Conservation (phyloP, 1,284 basidiomycete genomes). For the Trichosporon faecale region DNA sequence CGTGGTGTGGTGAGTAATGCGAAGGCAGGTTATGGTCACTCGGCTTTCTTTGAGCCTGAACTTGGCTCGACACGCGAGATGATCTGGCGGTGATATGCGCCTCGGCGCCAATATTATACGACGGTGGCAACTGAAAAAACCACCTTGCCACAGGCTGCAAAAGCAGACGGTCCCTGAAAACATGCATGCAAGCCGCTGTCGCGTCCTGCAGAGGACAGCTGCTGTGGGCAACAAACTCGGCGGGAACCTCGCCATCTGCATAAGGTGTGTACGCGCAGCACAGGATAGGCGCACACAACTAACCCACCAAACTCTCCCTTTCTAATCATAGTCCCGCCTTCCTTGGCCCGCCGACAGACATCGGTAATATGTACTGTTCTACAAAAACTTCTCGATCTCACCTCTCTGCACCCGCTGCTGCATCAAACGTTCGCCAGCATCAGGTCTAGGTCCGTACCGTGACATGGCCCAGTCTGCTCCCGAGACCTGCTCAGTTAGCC, state of each 20-base stretch:
- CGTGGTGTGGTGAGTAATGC: neutral
- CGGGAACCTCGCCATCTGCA: neutral
- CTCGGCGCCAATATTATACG: neutral
- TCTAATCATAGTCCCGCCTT: neutral
- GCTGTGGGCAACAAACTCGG: neutral
- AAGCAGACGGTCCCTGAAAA: neutral
- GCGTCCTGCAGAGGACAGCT: neutral
- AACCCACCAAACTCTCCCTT: neutral
- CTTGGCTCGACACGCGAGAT: slow-evolving; percentile 2
- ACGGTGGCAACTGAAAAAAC: slow-evolving; percentile 9
- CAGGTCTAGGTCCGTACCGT: slow-evolving; percentile 40
- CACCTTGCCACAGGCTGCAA: neutral
- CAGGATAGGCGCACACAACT: neutral
- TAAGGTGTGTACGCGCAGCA: neutral
- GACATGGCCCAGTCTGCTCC: slow-evolving; percentile 43
- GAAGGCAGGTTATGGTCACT: neutral
- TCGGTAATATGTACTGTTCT: neutral
- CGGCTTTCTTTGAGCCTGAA: slow-evolving; percentile 10
- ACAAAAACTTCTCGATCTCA: neutral
- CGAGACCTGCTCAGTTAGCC: slow-evolving; percentile 26
- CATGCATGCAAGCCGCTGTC: neutral
- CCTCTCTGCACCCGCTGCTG: slow-evolving; percentile 1
- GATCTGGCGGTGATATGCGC: slow-evolving; percentile 5
- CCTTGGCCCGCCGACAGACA: neutral
- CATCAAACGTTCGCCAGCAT: slow-evolving; percentile 21